These are phyloP conservation scores for Suillus subalutaceus DNA, from an alignment of 768 basidiomycete genomes.

Conservation along the genomic window DNA sequence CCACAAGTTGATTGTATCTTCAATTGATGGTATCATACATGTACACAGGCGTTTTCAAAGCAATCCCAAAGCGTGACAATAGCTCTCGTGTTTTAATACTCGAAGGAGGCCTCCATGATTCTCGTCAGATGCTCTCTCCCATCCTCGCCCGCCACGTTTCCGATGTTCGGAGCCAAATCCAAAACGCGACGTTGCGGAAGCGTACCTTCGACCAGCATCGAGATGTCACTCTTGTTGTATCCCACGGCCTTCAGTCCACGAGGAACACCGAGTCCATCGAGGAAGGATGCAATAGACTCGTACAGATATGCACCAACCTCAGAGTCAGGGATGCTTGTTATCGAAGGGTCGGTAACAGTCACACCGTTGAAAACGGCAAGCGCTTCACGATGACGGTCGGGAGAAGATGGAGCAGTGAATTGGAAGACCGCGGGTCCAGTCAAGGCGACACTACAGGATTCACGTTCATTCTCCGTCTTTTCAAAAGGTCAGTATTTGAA, in stretches of 20 bases:
- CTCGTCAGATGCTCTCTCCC: constrained; percentile 78
- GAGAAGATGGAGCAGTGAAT: constrained; percentile 93
- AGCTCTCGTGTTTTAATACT: constrained; percentile 55
- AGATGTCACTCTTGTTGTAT: constrained; percentile 67
- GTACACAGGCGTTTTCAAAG: background rate
- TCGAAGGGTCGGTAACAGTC: constrained; percentile 66
- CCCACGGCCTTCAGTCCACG: constrained; percentile 84
- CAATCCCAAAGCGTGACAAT: constrained; percentile 9
- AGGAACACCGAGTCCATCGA: constrained; percentile 83
- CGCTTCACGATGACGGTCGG: constrained; percentile 87
- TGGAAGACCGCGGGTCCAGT: constrained; percentile 95
- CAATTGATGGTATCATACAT: constrained; percentile 2
- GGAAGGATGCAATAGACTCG: constrained; percentile 87
- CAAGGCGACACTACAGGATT: constrained; percentile 67
- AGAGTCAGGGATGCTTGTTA: constrained; percentile 73
- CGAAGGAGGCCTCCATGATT: constrained; percentile 80
- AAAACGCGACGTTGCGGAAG: constrained; percentile 90
- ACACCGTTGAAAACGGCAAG: constrained; percentile 80
- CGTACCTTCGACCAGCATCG: constrained; percentile 85
- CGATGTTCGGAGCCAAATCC: constrained; percentile 90
- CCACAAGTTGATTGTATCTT: background rate
- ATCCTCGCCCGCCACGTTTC: constrained; percentile 80
- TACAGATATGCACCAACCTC: constrained; percentile 79
- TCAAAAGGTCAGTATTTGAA: background rate
- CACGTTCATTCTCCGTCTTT: constrained; percentile 7